Percentiles rank a stretch among this genome's conserved stretches.
Conservation (phyloP, 305 asterid genomes). For the Plantago rigida region DNA sequence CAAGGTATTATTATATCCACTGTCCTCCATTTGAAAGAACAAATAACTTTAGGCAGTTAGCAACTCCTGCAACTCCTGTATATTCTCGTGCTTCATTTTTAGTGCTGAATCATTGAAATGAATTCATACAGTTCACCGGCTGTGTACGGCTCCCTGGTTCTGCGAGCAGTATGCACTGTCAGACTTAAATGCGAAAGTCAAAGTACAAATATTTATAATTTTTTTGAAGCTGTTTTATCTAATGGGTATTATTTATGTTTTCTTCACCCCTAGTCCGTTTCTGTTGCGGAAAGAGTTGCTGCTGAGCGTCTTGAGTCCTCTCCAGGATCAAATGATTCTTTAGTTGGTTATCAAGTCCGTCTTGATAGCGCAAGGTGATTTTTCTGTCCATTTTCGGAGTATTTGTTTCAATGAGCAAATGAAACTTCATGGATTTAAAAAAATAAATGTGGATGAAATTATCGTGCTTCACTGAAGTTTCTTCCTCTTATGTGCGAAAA, state of each 20-base stretch:
- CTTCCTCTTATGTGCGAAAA: constrained; percentile 26
- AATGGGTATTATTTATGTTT: constrained; percentile 22
- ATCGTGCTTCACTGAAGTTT: constrained; percentile 5
- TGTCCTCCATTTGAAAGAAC: too few species aligned
- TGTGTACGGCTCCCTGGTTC: not conserved
- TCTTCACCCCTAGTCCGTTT: constrained; percentile 53
- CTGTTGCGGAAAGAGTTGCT: constrained; percentile 97
- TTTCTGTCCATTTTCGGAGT: not conserved
- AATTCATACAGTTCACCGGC: too few species aligned
- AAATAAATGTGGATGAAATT: not conserved
- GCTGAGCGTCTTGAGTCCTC: constrained; percentile 85
- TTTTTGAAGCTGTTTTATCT: not conserved
- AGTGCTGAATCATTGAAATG: too few species aligned
- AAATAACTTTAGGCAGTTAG: too few species aligned
- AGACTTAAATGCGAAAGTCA: too few species aligned
- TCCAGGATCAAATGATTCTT: constrained; percentile 79
- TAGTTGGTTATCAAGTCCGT: constrained; percentile 98
- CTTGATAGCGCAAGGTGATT: constrained; percentile 90
- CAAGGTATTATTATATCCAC: too few species aligned
- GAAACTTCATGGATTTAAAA: too few species aligned
- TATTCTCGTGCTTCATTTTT: too few species aligned
- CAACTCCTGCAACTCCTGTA: too few species aligned
- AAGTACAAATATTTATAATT: too few species aligned
- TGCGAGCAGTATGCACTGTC: not conserved
- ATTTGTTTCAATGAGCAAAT: not conserved